Evolutionary conservation across 2,329 filamentous ascomycete genomes (phyloP).

Genomic region (Cladophialophora psammophila): DNA sequence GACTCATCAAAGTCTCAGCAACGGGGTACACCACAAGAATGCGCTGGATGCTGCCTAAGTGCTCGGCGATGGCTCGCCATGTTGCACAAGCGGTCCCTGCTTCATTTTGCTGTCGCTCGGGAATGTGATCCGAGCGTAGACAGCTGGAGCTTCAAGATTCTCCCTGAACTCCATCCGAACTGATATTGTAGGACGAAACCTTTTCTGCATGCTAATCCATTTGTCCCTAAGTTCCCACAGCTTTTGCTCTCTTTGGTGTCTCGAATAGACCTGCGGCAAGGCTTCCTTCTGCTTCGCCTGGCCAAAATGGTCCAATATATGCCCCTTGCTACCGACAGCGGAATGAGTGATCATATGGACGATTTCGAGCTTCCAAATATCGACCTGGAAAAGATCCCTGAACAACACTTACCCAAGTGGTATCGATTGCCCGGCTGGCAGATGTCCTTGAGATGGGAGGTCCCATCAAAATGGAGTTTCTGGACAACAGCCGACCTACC

Average conservation of each 20-base stretch:
- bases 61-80: not conserved
- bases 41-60: not conserved
- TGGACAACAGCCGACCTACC: slow-evolving; percentile 2
- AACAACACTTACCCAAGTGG: slow-evolving; percentile 25
- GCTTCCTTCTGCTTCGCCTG: not conserved
- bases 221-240: not conserved
- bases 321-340: not conserved
- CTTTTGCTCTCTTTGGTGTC: not conserved
- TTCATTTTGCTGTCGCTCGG: not conserved
- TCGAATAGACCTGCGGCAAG: not conserved
- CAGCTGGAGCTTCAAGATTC: not conserved
- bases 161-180: not conserved
- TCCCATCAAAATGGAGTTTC: slow-evolving; percentile 3
- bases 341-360: not conserved
- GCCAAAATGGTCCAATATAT: slow-evolving; percentile 15
- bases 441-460: slow-evolving; percentile 7
- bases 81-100: not conserved
- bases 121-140: not conserved
- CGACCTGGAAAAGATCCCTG: slow-evolving; percentile 24
- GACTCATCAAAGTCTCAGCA: not conserved
- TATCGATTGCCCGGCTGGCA: slow-evolving; percentile 23
- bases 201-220: not conserved
- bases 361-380: slow-evolving; percentile 11
- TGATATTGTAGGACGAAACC: not conserved
- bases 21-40: not conserved